Evolutionary conservation across 2,329 filamentous ascomycete species (phyloP).

Genomic region (Hirsutella minnesotensis): DNA sequence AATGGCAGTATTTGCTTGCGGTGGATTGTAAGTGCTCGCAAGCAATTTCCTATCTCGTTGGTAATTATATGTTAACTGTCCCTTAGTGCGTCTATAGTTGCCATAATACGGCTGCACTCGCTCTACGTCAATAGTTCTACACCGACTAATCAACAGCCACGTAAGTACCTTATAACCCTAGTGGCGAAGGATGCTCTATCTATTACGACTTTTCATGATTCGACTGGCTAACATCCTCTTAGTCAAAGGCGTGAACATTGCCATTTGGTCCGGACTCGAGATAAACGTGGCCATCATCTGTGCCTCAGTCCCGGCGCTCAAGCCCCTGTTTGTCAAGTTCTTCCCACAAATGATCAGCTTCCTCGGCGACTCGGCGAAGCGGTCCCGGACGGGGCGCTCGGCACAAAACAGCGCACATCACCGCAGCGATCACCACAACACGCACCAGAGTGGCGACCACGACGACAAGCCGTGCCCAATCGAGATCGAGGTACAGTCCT

Average conservation of each 20-base stretch:
- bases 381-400: background rate
- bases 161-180: too few species aligned
- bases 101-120: slow-evolving; percentile 12
- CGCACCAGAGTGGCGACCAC: too few species aligned
- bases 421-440: slow-evolving; percentile 3
- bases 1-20: slow-evolving; percentile 25
- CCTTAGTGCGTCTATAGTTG: slow-evolving; percentile 10
- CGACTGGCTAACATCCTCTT: too few species aligned
- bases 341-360: slow-evolving; percentile 10
- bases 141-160: background rate
- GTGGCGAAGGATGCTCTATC: too few species aligned
- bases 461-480: background rate
- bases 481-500: slow-evolving; percentile 7
- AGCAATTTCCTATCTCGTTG: too few species aligned
- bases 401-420: slow-evolving; percentile 1
- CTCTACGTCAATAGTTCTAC: slow-evolving; percentile 5
- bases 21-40: slow-evolving; percentile 17
- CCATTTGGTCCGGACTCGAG: too few species aligned
- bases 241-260: too few species aligned
- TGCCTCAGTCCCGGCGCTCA: slow-evolving; percentile 16
- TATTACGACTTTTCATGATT: too few species aligned
- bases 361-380: slow-evolving; percentile 3
- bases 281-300: too few species aligned
- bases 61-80: background rate
- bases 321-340: slow-evolving; percentile 16